Evolutionary conservation across 163 green algal genomes (phyloP).

Genomic region (Picocystis sp.): DNA sequence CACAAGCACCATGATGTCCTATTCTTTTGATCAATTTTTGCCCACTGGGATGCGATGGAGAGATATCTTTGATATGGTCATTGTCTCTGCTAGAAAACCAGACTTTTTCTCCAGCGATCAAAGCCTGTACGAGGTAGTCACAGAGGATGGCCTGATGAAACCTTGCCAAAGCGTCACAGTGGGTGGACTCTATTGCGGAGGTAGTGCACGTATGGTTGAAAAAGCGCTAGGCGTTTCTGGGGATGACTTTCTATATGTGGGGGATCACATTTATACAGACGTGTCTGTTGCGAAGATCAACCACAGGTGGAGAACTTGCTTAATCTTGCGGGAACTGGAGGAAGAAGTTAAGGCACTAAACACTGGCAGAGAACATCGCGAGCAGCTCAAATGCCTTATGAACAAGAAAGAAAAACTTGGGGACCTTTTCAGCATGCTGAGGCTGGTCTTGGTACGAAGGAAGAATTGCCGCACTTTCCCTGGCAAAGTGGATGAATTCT

Average conservation of each 20-base stretch:
- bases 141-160: conserved; percentile 18
- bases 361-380: conserved; percentile 38
- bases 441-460: conserved; percentile 22
- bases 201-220: conserved; percentile 62
- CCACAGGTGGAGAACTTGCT: conserved; percentile 70
- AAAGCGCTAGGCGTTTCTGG: conserved; percentile 56
- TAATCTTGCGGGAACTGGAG: conserved; percentile 81
- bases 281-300: conserved; percentile 72
- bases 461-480: conserved; percentile 13
- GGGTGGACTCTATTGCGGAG: conserved; percentile 66
- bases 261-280: conserved; percentile 82
- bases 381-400: conserved; percentile 66
- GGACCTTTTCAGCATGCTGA: conserved; percentile 79
- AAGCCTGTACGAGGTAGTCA: conserved; percentile 78
- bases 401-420: conserved; percentile 76
- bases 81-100: conserved; percentile 23
- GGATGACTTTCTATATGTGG: conserved; percentile 82
- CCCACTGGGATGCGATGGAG: conserved; percentile 60
- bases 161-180: neutral
- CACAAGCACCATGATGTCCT: conserved; percentile 53
- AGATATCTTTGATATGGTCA: conserved; percentile 82
- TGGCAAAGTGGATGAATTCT: conserved; percentile 9
- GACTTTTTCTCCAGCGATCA: conserved; percentile 76
- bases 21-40: conserved; percentile 63
- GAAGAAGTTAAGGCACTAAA: conserved; percentile 62